Base-by-base conservation (phyloP, 768 basidiomycete genomes). In the Chalciporus pseudorubinellus region DNA sequence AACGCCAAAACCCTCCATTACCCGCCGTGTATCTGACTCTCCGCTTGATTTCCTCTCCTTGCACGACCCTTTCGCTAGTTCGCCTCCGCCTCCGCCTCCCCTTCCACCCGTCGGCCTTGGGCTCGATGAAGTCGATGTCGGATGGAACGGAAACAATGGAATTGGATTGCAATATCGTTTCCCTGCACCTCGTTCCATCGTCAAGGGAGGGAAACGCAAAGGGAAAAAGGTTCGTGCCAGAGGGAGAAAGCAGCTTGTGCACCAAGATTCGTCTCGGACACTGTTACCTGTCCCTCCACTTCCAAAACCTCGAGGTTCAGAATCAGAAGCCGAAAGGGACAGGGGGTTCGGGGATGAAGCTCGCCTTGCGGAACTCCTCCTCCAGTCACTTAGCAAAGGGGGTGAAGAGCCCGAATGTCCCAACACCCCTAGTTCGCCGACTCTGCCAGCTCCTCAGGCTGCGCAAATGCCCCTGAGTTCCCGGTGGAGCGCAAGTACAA, bases 31-130 rank as follows among this genome's bases (percentile, higher is more conserved):
- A 50, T 59, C 61, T 39, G 67, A 69, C 54, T 61, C 67, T 34
- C 20, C 59, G 0, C 56, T 67, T 19, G 68, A 69, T 55, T 69
- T 71, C 39, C 65, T 70, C 48, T 69, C 67, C 10, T 50, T 69
- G 55, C 65, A 65, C 43, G 68, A 69, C 47, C 68, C 68, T 18
- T 69, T 69, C 4, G 68, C 68, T 14, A 70, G 69, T 18, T 61
- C 56, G 1, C 67, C 67, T n/a, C 66, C 67, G 1, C 64, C 55
- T n/a, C 69, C 67, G 6, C 67, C 69, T 3, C 64, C 66, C 31
- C 47, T 64, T 10, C 65, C 64, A n/a, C 58, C 68, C 16, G 18
- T 59, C 0, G 59, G 57, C 14, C 60, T 70, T 24, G 64, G 58
- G 19, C 59, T 67, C 19, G 64, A 66, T 21, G 66, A 68, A 44